Conservation (phyloP, 768 basidiomycete species). For the Epithele typhae region DNA sequence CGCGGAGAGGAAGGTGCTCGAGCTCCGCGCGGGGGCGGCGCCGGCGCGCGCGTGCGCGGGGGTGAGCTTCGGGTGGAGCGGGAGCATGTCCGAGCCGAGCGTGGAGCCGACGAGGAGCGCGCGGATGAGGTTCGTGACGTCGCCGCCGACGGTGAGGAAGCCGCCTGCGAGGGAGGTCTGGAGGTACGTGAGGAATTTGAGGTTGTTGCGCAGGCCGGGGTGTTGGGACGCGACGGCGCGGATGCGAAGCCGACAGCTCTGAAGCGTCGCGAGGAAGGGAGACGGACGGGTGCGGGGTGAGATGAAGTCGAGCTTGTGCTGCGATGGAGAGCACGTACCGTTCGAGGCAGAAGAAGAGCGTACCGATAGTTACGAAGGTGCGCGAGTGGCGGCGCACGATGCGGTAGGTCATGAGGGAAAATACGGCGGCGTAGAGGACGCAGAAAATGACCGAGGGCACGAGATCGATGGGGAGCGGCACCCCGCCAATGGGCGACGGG, state of each 20-base stretch:
- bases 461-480: constrained; percentile 34
- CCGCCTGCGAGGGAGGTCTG: constrained; percentile 14
- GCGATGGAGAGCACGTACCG: constrained; percentile 26
- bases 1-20: too few relatives aligned
- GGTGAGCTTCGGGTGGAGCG: too few relatives aligned
- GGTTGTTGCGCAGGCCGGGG: constrained; percentile 9
- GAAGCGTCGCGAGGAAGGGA: too few relatives aligned
- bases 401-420: constrained; percentile 35
- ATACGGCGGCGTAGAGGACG: constrained; percentile 32
- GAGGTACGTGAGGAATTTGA: constrained; percentile 15
- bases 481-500: constrained; percentile 42
- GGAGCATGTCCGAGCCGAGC: background rate
- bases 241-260: too few relatives aligned
- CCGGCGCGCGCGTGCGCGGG: too few relatives aligned
- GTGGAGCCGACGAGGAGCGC: constrained; percentile 7
- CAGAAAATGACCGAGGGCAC: constrained; percentile 40
- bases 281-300: too few relatives aligned
- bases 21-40: too few relatives aligned
- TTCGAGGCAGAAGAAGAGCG: constrained; percentile 32
- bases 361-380: constrained; percentile 31
- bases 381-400: constrained; percentile 32
- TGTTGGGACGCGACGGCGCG: too few relatives aligned
- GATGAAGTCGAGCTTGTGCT: too few relatives aligned
- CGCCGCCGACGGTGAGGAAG: constrained; percentile 10
- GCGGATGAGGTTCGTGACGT: too few relatives aligned